phyloP scores from a whole-genome alignment of 805 yeast species.

The Tetrapisispora nanseiensis region DNA sequence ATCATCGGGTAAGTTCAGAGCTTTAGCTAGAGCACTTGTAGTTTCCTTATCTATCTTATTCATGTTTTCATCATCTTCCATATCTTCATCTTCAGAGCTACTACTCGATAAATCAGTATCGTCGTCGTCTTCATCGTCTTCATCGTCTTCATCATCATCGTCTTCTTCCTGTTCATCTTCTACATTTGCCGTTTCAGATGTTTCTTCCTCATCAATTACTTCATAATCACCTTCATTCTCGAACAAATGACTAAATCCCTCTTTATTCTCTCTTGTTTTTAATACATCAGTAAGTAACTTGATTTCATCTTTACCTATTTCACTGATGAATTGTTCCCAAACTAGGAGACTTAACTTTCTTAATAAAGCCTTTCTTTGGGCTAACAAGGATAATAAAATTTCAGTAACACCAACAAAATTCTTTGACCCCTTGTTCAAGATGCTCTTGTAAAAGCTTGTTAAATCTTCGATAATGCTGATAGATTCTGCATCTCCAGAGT shows the following conservation, averaged over 20 bases:
- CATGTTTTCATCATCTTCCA: constrained; percentile 32
- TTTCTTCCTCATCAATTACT: constrained; percentile 38
- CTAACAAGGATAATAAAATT: constrained; percentile 45
- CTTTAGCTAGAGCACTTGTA: constrained; percentile 56
- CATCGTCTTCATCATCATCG: constrained; percentile 21
- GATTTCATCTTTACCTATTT: constrained; percentile 38
- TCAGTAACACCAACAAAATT: constrained; percentile 47
- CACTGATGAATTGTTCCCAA: constrained; percentile 47
- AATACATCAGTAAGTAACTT: constrained; percentile 45
- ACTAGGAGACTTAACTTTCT: constrained; percentile 47
- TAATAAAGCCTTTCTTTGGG: constrained; percentile 48
- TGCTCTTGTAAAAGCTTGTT: constrained; percentile 30
- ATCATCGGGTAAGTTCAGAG: constrained; percentile 52
- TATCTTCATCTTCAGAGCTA: constrained; percentile 21
- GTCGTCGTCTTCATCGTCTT: constrained; percentile 17
- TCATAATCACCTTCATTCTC: constrained; percentile 48
- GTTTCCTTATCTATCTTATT: constrained; percentile 45
- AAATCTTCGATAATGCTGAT: constrained; percentile 66
- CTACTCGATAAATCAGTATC: constrained; percentile 9
- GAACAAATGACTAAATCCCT: constrained; percentile 70
- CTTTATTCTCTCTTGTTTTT: constrained; percentile 61
- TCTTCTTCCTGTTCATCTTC: constrained; percentile 26
- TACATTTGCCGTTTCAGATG: no score
- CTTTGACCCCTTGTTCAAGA: constrained; percentile 27
- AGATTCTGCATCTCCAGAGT: constrained; percentile 68